Evolutionary conservation across 2,329 filamentous ascomycete species (phyloP), one percentile per base, ranked within the genome.

Genomic region (Diaporthe nobilis): DNA sequence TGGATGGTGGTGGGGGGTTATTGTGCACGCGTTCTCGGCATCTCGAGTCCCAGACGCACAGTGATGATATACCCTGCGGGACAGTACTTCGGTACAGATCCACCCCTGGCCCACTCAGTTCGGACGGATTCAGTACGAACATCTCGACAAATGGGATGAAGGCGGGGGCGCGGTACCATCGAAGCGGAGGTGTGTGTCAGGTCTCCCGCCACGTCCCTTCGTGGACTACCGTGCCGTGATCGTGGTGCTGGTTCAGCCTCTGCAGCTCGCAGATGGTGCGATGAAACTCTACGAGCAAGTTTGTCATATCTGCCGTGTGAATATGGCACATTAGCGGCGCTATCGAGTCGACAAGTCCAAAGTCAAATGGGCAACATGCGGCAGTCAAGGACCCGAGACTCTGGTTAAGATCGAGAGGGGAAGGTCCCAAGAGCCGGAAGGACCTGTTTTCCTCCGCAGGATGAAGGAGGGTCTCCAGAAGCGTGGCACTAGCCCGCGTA

Each of bases 331-430:
- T 49, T 67, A 53, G 39, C 65, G 12, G 25, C 39, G 51, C 67
- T 51, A 22, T 37, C 42, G 31, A 34, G 39, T 42, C 65, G 57
- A 44, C 55, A 15, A 55, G 34, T 28, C n/a, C 44, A 71, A 74
- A 60, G 49, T 17, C 34, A 65, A 28, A 42, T 51, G 22, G 6
- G 20, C 28, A 31, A 10, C 28, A 20, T 61, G 68, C 51, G 73
- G 47, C 47, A 49, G 47, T n/a, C 67, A n/a, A 68, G 15, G 60
- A 75, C 75, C 75, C 75, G 72, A 70, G 58, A 72, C 22, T 72
- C 72, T 76, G 75, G 72, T 31, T 72, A 25, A 44, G 72, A 42
- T 65, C 67, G 49, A 61, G 75, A 68, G 58, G 71, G 75, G 72
- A 51, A 76, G 49, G 67, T 61, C 44, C 60, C 71, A 73, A 65